Evolutionary conservation across 2,329 filamentous ascomycete genomes (phyloP).

Genomic region (Sporothrix brasiliensis): DNA sequence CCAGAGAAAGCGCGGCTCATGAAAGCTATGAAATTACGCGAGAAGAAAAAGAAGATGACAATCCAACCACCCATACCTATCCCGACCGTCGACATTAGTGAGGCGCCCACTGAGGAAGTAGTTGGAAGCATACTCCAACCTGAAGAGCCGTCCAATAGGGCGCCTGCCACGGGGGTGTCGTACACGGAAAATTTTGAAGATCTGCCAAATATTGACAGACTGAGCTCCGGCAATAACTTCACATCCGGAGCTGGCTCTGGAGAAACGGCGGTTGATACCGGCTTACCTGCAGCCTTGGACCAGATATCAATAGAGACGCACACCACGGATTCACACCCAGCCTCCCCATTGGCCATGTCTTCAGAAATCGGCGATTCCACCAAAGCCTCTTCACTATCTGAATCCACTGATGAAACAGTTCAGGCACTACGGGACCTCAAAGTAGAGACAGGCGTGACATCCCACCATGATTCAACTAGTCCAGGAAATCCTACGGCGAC

Average conservation of each 20-base stretch:
- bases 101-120: conserved; percentile 24
- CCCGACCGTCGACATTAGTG: conserved; percentile 39
- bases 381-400: conserved; percentile 65
- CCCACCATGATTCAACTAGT: neutral
- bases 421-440: conserved; percentile 38
- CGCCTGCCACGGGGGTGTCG: conserved; percentile 7
- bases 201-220: conserved; percentile 14
- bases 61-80: conserved; percentile 40
- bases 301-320: conserved; percentile 52
- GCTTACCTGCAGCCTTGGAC: conserved; percentile 53
- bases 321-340: conserved; percentile 58
- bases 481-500: neutral
- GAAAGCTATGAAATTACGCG: conserved; percentile 89
- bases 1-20: conserved; percentile 89
- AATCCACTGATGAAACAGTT: conserved; percentile 63
- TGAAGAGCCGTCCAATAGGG: conserved; percentile 16
- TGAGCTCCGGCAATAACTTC: neutral
- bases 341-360: conserved; percentile 56
- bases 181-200: conserved; percentile 17
- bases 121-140: neutral
- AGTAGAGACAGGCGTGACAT: neutral
- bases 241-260: conserved; percentile 34
- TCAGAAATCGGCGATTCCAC: conserved; percentile 64
- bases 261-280: conserved; percentile 60
- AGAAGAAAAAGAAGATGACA: conserved; percentile 67